phyloP scores from a whole-genome alignment of 108 stramenopile genomes.

The Fragilariopsis cylindrus region DNA sequence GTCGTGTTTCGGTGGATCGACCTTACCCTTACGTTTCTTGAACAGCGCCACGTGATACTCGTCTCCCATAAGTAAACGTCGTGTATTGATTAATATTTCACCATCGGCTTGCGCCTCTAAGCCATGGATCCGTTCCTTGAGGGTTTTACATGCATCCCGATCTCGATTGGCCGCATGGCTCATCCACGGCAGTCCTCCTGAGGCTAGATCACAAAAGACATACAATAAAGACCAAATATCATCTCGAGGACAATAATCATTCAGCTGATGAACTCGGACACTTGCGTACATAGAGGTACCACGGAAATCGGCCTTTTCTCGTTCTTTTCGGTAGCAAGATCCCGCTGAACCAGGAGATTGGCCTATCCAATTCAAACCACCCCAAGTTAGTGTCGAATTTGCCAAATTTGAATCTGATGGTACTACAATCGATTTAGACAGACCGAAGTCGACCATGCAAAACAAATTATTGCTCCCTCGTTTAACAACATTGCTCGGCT shows the following conservation, averaged over 20 bases:
- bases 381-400: constrained; percentile 59
- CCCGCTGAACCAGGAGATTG: neutral
- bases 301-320: constrained; percentile 75
- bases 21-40: constrained; percentile 29
- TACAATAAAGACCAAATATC: constrained; percentile 87
- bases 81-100: constrained; percentile 26
- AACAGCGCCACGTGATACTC: constrained; percentile 67
- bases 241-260: constrained; percentile 78
- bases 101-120: constrained; percentile 38
- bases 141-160: constrained; percentile 59
- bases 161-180: constrained; percentile 73
- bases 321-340: constrained; percentile 60
- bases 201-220: constrained; percentile 87
- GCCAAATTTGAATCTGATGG: constrained; percentile 62
- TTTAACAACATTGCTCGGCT: constrained; percentile 78
- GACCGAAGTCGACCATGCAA: constrained; percentile 83
- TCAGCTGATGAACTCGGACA: constrained; percentile 75
- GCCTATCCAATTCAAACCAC: constrained; percentile 54
- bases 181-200: constrained; percentile 90
- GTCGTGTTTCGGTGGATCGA: constrained; percentile 20
- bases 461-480: constrained; percentile 34
- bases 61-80: constrained; percentile 67
- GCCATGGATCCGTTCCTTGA: constrained; percentile 79
- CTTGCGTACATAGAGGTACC: constrained; percentile 88
- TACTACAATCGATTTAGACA: constrained; percentile 82